A percentile compares a stretch with the other conserved stretches of the same genome.
These are phyloP conservation scores for Fragilaria crotonensis DNA, from an alignment of 108 stramenopile species.

Conservation along the genomic window DNA sequence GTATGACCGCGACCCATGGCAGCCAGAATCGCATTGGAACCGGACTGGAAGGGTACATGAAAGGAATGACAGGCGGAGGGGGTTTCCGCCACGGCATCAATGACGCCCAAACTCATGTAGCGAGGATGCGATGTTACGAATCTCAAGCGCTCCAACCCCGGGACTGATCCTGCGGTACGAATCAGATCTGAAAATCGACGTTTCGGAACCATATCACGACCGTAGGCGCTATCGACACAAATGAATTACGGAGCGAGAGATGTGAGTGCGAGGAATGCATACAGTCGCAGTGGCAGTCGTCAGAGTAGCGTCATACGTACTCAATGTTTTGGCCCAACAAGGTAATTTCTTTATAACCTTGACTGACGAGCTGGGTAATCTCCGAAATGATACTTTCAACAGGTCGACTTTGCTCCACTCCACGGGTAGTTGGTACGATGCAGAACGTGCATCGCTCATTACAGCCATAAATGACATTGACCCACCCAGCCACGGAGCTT, in stretches of 20 bases:
- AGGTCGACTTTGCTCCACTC: slow-evolving; percentile 87
- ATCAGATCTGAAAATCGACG: slow-evolving; percentile 90
- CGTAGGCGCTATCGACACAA: slow-evolving; percentile 82
- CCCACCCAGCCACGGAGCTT: slow-evolving; percentile 82
- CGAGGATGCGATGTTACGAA: slow-evolving; percentile 97
- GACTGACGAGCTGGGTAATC: slow-evolving; percentile 48
- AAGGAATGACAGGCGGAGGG: slow-evolving; percentile 81
- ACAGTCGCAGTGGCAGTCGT: too few relatives aligned
- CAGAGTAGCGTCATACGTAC: too few relatives aligned
- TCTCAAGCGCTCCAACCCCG: slow-evolving; percentile 82
- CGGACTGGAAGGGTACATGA: slow-evolving; percentile 92
- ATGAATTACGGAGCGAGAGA: too few relatives aligned
- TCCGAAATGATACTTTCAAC: slow-evolving; percentile 81
- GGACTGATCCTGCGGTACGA: slow-evolving; percentile 53
- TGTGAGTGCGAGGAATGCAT: too few relatives aligned
- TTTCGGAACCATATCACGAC: slow-evolving; percentile 92
- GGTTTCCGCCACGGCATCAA: slow-evolving; percentile 90
- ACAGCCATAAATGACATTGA: slow-evolving; percentile 82
- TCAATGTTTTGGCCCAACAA: slow-evolving; percentile 95
- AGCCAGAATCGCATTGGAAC: slow-evolving; percentile 78
- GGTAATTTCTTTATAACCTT: slow-evolving; percentile 82
- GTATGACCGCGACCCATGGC: slow-evolving; percentile 96
- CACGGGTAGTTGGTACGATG: slow-evolving; percentile 82
- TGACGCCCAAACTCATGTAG: slow-evolving; percentile 91
- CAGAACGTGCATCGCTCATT: slow-evolving; percentile 92